Percentiles rank a stretch among this genome's conserved stretches.
These are phyloP conservation scores for Chamaenerion angustifolium DNA, from an alignment of 345 rosid species.

Conservation along the genomic window DNA sequence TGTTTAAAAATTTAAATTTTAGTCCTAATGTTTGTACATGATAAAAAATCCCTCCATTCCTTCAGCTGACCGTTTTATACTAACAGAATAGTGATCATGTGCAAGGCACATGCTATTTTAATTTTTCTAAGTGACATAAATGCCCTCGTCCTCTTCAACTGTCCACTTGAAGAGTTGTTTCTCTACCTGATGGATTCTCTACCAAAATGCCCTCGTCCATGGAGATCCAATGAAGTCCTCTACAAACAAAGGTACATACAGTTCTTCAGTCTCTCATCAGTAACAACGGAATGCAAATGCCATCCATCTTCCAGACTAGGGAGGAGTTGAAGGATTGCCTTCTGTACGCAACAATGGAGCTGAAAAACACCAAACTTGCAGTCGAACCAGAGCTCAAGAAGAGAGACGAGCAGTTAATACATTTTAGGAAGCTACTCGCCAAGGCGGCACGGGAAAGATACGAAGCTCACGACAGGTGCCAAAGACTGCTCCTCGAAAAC, in stretches of 20 bases:
- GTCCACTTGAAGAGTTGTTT: too few species aligned
- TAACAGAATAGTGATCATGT: too few species aligned
- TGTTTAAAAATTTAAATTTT: too few species aligned
- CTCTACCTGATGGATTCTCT: too few species aligned
- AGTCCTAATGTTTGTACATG: too few species aligned
- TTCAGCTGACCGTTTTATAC: too few species aligned
- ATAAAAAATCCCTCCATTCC: too few species aligned
- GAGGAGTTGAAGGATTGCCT: conserved; percentile 68
- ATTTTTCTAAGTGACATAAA: too few species aligned
- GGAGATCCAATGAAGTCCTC: conserved; percentile 49
- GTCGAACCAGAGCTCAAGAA: conserved; percentile 62
- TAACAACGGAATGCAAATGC: background rate
- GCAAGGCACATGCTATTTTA: too few species aligned
- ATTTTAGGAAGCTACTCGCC: conserved; percentile 39
- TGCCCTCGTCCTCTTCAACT: too few species aligned
- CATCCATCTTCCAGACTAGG: conserved; percentile 28
- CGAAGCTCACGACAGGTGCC: conserved; percentile 53
- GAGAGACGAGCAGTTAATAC: conserved; percentile 52
- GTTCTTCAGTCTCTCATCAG: background rate
- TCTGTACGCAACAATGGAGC: conserved; percentile 51
- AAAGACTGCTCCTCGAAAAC: conserved; percentile 41
- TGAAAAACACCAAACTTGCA: conserved; percentile 54
- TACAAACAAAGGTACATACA: conserved; percentile 44
- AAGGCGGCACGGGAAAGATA: conserved; percentile 54
- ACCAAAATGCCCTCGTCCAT: too few species aligned